A percentile compares a stretch with the other conserved stretches of the same genome.
phyloP scores from a whole-genome alignment of 1,284 basidiomycete genomes.

The Crepidotus sp. region DNA sequence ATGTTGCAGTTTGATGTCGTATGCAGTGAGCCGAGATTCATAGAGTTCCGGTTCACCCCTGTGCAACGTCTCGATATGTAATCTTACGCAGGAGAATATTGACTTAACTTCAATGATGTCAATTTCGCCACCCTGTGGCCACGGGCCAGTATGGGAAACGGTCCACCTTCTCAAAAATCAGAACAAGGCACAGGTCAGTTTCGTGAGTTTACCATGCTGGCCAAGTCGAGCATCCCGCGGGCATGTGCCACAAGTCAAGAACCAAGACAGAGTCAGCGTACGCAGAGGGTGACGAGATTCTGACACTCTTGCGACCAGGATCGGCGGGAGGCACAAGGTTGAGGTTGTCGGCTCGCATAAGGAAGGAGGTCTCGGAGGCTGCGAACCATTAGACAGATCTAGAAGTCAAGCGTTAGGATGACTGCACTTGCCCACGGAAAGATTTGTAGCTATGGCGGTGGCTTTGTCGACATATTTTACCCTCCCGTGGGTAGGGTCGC shows the following conservation, averaged over 20 bases:
- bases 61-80: not conserved
- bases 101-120: slow-evolving; percentile 43
- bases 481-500: slow-evolving; percentile 49
- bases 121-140: slow-evolving; percentile 44
- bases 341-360: slow-evolving; percentile 42
- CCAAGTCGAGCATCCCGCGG: slow-evolving; percentile 49
- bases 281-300: slow-evolving; percentile 36
- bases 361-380: slow-evolving; percentile 34
- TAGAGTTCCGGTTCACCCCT: slow-evolving; percentile 36
- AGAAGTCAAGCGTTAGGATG: not conserved
- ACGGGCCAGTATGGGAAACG: slow-evolving; percentile 38
- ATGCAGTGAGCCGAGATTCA: slow-evolving; percentile 47
- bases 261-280: slow-evolving; percentile 39
- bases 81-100: not conserved
- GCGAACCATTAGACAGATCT: not conserved
- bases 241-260: slow-evolving; percentile 48
- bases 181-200: not conserved
- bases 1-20: slow-evolving; percentile 41
- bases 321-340: slow-evolving; percentile 26
- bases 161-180: slow-evolving; percentile 31
- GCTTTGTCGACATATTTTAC: slow-evolving; percentile 41
- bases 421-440: slow-evolving; percentile 30
- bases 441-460: slow-evolving; percentile 30
- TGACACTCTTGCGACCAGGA: slow-evolving; percentile 43
- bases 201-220: slow-evolving; percentile 41